These are phyloP conservation scores for Zymoseptoria passerinii DNA, from an alignment of 2,329 filamentous ascomycete species.

Conservation along the genomic window DNA sequence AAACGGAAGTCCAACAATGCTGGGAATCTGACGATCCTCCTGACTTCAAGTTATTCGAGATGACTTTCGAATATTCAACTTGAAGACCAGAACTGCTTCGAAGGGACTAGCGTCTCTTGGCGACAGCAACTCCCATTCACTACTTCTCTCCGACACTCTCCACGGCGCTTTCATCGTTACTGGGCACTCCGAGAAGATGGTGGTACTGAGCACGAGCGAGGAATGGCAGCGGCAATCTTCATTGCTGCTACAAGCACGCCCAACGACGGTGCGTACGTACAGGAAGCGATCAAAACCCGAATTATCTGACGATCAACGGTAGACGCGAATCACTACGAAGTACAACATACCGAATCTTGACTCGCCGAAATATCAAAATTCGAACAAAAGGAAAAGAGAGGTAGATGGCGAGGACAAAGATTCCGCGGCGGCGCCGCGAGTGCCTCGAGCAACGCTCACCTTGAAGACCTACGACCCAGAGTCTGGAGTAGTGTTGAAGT, in stretches of 20 bases:
- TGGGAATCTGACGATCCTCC: too few species aligned
- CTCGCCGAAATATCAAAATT: constrained; percentile 25
- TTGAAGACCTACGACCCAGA: constrained; percentile 84
- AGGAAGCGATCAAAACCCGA: background rate
- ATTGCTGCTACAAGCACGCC: constrained; percentile 77
- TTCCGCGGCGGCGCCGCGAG: constrained; percentile 31
- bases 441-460: constrained; percentile 61
- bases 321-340: constrained; percentile 89
- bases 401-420: constrained; percentile 17
- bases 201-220: constrained; percentile 70
- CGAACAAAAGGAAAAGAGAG: constrained; percentile 21
- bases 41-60: background rate
- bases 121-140: background rate
- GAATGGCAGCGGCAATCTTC: constrained; percentile 86
- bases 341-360: constrained; percentile 57
- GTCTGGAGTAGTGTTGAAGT: constrained; percentile 78
- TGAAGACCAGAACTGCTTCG: background rate
- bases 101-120: background rate
- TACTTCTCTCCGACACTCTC: background rate
- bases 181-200: constrained; percentile 48
- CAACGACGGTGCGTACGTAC: constrained; percentile 59
- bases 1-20: too few species aligned
- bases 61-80: background rate
- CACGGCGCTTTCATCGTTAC: background rate
- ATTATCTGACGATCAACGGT: constrained; percentile 7